A percentile compares a stretch with the other conserved stretches of the same genome.
Evolutionary conservation across 73 alveolate species (phyloP).

Genomic region (Blepharisma japonicum): DNA sequence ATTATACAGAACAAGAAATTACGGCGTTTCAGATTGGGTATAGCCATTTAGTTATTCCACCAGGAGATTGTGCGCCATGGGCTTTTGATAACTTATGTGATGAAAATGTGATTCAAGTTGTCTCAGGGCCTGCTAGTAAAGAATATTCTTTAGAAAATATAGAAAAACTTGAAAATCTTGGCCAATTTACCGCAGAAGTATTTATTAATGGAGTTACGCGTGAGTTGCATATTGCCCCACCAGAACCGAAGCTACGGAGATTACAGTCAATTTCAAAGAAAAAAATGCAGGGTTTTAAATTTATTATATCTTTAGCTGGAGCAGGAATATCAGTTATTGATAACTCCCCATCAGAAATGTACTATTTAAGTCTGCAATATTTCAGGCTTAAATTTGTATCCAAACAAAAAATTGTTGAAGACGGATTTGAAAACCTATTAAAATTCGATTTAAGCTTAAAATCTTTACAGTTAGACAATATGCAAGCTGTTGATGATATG

Average conservation of each 20-base stretch:
- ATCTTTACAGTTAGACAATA: conserved; percentile 48
- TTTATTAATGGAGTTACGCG: background rate
- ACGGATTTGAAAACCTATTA: conserved; percentile 32
- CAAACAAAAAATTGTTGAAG: background rate
- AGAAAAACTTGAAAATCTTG: conserved; percentile 8
- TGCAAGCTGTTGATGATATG: conserved; percentile 22
- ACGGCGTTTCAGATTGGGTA: background rate
- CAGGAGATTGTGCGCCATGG: conserved; percentile 29
- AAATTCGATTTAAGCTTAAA: conserved; percentile 40
- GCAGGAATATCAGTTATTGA: conserved; percentile 83
- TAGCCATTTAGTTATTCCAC: conserved; percentile 12
- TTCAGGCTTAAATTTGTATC: conserved; percentile 9
- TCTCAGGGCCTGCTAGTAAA: conserved; percentile 31
- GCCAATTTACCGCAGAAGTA: background rate
- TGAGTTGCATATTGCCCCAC: background rate
- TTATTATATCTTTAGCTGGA: conserved; percentile 48
- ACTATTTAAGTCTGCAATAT: conserved; percentile 54
- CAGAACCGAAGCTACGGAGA: background rate
- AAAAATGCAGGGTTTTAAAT: conserved; percentile 2
- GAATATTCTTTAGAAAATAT: conserved; percentile 42
- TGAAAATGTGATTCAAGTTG: conserved; percentile 34
- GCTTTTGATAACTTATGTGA: conserved; percentile 45
- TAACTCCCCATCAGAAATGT: conserved; percentile 80
- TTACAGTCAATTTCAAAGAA: background rate
- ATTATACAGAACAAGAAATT: background rate